Base-by-base conservation (phyloP, 2,329 filamentous ascomycete species). In the Epichloe brachyelytri region DNA sequence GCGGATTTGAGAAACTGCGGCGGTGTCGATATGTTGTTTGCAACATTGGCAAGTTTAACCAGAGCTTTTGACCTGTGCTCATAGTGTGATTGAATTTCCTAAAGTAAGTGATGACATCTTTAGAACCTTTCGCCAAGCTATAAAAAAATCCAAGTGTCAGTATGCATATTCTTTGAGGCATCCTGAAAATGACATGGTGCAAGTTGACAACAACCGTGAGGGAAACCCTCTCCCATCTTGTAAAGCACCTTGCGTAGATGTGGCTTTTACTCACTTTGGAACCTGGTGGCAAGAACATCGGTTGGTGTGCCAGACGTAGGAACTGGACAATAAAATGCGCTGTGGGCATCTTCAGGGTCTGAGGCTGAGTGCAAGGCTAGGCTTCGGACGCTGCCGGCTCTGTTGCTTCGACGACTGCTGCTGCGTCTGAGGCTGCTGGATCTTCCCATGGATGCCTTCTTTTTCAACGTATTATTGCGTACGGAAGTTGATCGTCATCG, bases 61-160 rank as follows among this genome's bases (percentile, higher is more conserved):
- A 95, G 74, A 7, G 85, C 80, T 65, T 96, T 97, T 30, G 86
- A 79, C 54, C 86, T 83, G 51, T 84, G 78, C 62, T 98, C 91
- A 67, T 96, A 96, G 46, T 90, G 87, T 48, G 78, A 79, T 63
- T 95, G 88, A 45, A 97, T 82, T 65, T 97, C 93, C 88, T 83
- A 65, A 96, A 97, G 66, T 95, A 97, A 51, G 86, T 73, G 57
- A 97, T 95, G 43, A 97, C 76, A 58, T 96, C 90, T 66, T 97
- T 49, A 98, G 78, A 14, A 96, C 78, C 71, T 95, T 95, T 60
- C 93, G 82, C 93, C 93, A 98, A 48, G 86, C 89, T 94, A 22
- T 47, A 26, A 33, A 43, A 40, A 10, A 48, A 19, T 10, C 19
- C n/a, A 11, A 30, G 17, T 2, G 46, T 52, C 46, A 53, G 41